phyloP scores from a whole-genome alignment of 2,329 filamentous ascomycete genomes.

The Pseudocercospora cruenta region DNA sequence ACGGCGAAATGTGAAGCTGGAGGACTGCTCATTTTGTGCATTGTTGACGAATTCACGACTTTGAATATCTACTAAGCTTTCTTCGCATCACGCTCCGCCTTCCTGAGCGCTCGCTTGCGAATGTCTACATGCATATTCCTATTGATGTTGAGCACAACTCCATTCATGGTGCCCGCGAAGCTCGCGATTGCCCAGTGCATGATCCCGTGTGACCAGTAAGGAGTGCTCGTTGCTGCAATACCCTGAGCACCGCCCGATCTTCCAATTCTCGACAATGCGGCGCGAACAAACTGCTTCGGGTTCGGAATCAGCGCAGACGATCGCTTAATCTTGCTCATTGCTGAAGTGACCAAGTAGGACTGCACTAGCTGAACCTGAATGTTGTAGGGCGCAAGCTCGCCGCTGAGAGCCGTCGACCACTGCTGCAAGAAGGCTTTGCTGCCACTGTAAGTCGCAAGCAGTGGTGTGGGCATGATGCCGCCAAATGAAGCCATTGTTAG shows the following conservation, averaged over 20 bases:
- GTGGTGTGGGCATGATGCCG: conserved; percentile 86
- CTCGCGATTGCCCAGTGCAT: conserved; percentile 79
- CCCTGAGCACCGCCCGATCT: conserved; percentile 74
- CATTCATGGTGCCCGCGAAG: conserved; percentile 62
- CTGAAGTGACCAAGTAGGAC: conserved; percentile 89
- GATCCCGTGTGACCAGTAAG: conserved; percentile 88
- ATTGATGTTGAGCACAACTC: conserved; percentile 63
- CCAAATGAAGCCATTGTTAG: conserved; percentile 97
- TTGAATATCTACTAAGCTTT: conserved; percentile 49
- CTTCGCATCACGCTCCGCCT: conserved; percentile 80
- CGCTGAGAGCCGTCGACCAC: conserved; percentile 85
- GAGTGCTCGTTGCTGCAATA: conserved; percentile 82
- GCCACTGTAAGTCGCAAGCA: conserved; percentile 93
- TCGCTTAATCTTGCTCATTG: conserved; percentile 94
- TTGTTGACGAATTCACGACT: not conserved
- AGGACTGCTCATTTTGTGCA: not conserved
- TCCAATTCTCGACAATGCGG: conserved; percentile 79
- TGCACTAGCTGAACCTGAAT: conserved; percentile 90
- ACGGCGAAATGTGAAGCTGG: not conserved
- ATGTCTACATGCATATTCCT: conserved; percentile 79
- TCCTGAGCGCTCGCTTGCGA: conserved; percentile 77
- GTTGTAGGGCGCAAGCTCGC: conserved; percentile 78
- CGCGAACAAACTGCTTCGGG: conserved; percentile 78
- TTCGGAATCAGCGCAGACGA: conserved; percentile 77
- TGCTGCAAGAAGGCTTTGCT: conserved; percentile 98